Percentiles rank a stretch among this genome's conserved stretches.
These are phyloP conservation scores for Pyrenula massariospora DNA, from an alignment of 495 filamentous ascomycete species.

Conservation along the genomic window DNA sequence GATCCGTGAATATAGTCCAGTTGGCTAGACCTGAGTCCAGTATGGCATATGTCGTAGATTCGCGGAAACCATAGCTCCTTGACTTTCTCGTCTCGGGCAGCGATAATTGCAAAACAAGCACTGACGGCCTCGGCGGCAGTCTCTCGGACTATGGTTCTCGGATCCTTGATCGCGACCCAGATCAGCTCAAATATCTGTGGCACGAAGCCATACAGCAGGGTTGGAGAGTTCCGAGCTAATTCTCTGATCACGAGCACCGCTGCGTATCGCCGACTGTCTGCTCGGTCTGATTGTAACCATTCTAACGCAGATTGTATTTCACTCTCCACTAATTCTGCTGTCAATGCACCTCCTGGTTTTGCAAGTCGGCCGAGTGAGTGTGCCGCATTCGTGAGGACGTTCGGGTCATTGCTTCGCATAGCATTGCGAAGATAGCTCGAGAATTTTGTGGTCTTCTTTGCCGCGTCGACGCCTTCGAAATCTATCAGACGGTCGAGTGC, in stretches of 20 bases:
- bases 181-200: conserved; percentile 84
- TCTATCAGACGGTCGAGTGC: conserved; percentile 88
- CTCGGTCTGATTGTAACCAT: conserved; percentile 88
- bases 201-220: conserved; percentile 85
- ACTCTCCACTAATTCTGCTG: conserved; percentile 90
- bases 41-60: conserved; percentile 71
- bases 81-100: conserved; percentile 73
- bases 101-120: conserved; percentile 87
- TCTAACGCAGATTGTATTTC: conserved; percentile 92
- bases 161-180: conserved; percentile 86
- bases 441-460: conserved; percentile 88
- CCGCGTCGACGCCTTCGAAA: conserved; percentile 89
- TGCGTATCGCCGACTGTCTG: conserved; percentile 83
- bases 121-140: conserved; percentile 83
- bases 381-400: conserved; percentile 77
- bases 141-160: conserved; percentile 79
- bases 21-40: conserved; percentile 65
- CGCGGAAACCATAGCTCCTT: conserved; percentile 76
- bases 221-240: conserved; percentile 80
- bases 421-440: conserved; percentile 79
- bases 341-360: conserved; percentile 83
- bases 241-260: conserved; percentile 85
- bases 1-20: conserved; percentile 85
- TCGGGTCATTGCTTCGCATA: conserved; percentile 76
- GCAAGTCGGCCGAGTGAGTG: conserved; percentile 80